Conservation (phyloP, 495 filamentous ascomycete genomes). For the Lophium mytilinum region DNA sequence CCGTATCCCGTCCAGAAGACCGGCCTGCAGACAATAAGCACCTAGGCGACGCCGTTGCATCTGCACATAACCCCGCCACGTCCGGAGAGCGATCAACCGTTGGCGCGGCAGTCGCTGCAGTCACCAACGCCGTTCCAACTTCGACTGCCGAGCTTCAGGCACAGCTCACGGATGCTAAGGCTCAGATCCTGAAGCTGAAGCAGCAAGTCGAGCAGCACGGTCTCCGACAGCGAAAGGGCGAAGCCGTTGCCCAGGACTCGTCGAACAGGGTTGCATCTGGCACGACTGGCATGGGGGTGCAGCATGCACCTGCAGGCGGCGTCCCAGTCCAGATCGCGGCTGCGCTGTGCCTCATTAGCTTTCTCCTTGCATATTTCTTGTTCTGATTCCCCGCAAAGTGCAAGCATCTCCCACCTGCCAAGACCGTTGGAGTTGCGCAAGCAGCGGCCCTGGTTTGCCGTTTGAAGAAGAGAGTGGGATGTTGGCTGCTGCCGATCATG, state of each 20-base stretch:
- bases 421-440: conserved; percentile 12
- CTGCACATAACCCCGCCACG: conserved; percentile 23
- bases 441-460: conserved; percentile 18
- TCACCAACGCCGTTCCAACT: conserved; percentile 39
- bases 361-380: conserved; percentile 89
- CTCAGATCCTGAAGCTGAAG: conserved; percentile 61
- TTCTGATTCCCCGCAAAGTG: conserved; percentile 52
- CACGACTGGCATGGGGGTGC: conserved; percentile 42
- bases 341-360: conserved; percentile 74
- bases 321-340: conserved; percentile 85
- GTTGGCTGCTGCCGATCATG: conserved; percentile 17
- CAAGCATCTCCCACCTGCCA: conserved; percentile 7
- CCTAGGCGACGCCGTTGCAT: conserved; percentile 25
- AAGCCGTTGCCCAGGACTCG: conserved; percentile 32
- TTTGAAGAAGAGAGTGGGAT: conserved; percentile 16
- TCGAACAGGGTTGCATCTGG: conserved; percentile 36
- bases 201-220: conserved; percentile 56
- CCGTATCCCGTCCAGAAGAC: conserved; percentile 27
- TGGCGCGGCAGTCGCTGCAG: conserved; percentile 37
- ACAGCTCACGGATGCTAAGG: conserved; percentile 68
- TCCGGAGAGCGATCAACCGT: conserved; percentile 25
- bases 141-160: conserved; percentile 58
- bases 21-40: conserved; percentile 26
- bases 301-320: conserved; percentile 54
- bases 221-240: conserved; percentile 56